Evolutionary conservation across 495 filamentous ascomycete species (phyloP), one percentile per base, ranked within the genome.

Genomic region (Tuber melanosporum): DNA sequence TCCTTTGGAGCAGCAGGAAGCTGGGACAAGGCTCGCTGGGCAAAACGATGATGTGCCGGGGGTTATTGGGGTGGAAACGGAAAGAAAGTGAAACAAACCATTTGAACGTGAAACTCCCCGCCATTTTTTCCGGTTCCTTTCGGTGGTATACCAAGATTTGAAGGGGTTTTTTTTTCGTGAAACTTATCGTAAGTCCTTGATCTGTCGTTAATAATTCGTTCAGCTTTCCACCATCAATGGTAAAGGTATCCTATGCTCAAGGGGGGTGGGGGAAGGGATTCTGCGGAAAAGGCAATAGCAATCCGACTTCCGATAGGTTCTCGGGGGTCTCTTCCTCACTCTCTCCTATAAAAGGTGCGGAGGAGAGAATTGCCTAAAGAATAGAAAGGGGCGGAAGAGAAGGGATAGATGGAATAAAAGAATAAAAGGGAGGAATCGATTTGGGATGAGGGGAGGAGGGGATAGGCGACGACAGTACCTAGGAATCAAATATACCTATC

Each of bases 21-120:
- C 26, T 66, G 57, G 36, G 57, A 17, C 57, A 66, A 19, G 57
- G 57, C 57, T 66, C 26, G 7, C 26, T 2, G 57, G 14, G 12
- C 12, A 62, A 62, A 62, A 62, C 52, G n/a, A 62, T 62, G 52
- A 32, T 62, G n/a, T 15, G n/a, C 52, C 52, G 26, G n/a, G 52
- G n/a, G 32, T 62, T 1, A 26, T 14, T 32, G 26, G 57, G 57
- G 57, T 19, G 6, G 57, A 36, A 66, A 36, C 32, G 57, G 14
- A 66, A 66, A 36, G 26, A 66, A 66, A 66, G 14, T 15, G 62
- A 74, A 52, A 76, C 80, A 74, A 73, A 81, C 80, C 80, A 82
- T 79, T 82, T 82, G 74, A 82, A 82, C 72, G 80, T 82, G 72
- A 82, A 82, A 75, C 47, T 79, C 74, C 80, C 80, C 12, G 80